Percentiles rank a stretch among this genome's conserved stretches.
Conservation (phyloP, 2,329 filamentous ascomycete genomes). For the Cercospora berteroae region DNA sequence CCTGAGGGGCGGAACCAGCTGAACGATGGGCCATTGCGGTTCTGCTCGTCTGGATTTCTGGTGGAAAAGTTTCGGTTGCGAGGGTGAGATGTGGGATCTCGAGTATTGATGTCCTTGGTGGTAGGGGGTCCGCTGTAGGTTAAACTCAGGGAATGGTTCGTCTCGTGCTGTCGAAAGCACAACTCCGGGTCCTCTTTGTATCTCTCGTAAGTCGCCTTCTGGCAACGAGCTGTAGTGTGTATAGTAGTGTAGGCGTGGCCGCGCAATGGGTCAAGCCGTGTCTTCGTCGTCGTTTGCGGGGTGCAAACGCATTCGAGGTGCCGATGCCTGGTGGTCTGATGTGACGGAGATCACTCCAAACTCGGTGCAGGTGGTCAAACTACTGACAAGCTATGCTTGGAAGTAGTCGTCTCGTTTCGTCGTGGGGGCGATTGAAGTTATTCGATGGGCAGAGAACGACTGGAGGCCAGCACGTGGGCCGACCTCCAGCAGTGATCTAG, state of each 20-base stretch:
- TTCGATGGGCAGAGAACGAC: conserved; percentile 37
- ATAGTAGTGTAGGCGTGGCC: conserved; percentile 22
- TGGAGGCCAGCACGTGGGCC: conserved; percentile 32
- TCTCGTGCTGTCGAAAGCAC: neutral
- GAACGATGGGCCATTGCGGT: conserved; percentile 18
- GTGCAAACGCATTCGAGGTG: conserved; percentile 20
- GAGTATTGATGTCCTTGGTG: neutral
- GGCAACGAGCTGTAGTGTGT: conserved; percentile 30
- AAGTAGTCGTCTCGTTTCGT: conserved; percentile 27
- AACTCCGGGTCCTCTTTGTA: conserved; percentile 1
- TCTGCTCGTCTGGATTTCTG: neutral
- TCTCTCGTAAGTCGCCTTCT: conserved; percentile 30
- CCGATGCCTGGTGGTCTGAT: conserved; percentile 16
- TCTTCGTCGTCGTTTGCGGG: conserved; percentile 30
- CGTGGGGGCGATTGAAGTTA: conserved; percentile 25
- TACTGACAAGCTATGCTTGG: conserved; percentile 27
- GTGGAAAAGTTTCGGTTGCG: neutral
- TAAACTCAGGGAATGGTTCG: neutral
- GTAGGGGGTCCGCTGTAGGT: neutral
- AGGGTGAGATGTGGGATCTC: neutral
- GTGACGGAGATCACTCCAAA: conserved; percentile 4
- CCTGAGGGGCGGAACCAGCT: conserved; percentile 12
- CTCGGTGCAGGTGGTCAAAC: conserved; percentile 13
- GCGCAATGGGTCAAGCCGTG: conserved; percentile 21
- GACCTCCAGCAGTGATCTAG: conserved; percentile 38